Conservation (phyloP, 257 asterid species). For the Thymus quinquecostatus region DNA sequence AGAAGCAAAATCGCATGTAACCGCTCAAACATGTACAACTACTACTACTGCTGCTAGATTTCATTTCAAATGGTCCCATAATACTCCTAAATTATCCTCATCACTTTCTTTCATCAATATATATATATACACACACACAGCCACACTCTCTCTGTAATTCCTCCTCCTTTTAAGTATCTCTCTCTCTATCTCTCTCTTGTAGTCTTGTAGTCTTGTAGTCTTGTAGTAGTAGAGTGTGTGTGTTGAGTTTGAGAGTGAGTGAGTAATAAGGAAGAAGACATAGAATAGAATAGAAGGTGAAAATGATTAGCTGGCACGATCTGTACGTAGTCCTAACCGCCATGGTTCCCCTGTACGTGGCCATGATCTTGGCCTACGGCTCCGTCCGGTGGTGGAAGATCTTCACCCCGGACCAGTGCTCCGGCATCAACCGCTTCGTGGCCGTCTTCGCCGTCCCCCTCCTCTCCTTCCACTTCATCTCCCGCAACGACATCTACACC, state of each 20-base stretch:
- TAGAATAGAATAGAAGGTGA: neutral
- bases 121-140: neutral
- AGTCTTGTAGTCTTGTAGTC: no score
- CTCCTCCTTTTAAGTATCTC: no score
- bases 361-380: slow-evolving; percentile 94
- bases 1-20: slow-evolving; percentile 25
- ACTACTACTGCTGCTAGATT: neutral
- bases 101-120: slow-evolving; percentile 2
- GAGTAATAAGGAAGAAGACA: no score
- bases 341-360: slow-evolving; percentile 81
- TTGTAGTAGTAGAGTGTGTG: no score
- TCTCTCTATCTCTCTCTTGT: no score
- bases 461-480: slow-evolving; percentile 85
- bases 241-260: no score
- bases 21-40: neutral
- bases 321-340: slow-evolving; percentile 83
- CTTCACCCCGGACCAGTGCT: slow-evolving; percentile 91
- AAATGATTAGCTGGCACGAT: slow-evolving; percentile 82
- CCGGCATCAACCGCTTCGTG: slow-evolving; percentile 91
- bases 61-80: slow-evolving; percentile 30
- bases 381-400: slow-evolving; percentile 98
- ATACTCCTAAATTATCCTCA: neutral
- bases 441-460: slow-evolving; percentile 92
- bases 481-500: slow-evolving; percentile 66
- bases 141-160: neutral